Conservation (phyloP, 345 rosid species). For the Physaria fendleri region DNA sequence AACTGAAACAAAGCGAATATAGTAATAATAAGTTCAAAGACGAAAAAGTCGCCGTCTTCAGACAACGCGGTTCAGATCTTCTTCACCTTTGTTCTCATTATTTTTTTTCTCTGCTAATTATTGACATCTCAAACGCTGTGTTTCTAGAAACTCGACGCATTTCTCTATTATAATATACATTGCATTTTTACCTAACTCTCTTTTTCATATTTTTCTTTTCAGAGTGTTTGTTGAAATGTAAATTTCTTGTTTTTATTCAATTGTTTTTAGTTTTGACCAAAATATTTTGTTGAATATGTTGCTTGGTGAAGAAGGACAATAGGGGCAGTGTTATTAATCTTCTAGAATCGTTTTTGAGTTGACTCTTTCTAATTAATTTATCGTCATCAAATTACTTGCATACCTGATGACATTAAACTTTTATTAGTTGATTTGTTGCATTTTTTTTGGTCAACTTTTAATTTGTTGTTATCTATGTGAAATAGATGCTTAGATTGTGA, state of each 20-base stretch:
- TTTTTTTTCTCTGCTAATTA: conserved; percentile 4
- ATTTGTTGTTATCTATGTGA: not conserved
- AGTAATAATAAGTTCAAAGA: not conserved
- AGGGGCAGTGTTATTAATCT: not conserved
- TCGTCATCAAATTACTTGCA: not conserved
- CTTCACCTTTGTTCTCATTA: conserved; percentile 15
- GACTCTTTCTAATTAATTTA: not conserved
- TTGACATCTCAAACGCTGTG: not conserved
- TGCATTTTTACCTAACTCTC: conserved; percentile 19
- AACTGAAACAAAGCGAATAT: conserved; percentile 24
- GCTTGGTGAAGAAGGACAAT: conserved; percentile 22
- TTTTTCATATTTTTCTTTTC: conserved; percentile 2
- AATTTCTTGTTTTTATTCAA: not conserved
- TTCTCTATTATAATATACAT: conserved; percentile 3
- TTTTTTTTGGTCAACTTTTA: too few relatives aligned
- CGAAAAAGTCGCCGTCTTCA: conserved; percentile 29
- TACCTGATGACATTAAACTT: not conserved
- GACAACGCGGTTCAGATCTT: conserved; percentile 29
- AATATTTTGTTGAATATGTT: conserved; percentile 8
- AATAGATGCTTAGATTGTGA: not conserved
- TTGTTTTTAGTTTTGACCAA: conserved; percentile 15
- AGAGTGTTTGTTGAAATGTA: conserved; percentile 23
- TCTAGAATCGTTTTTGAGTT: conserved; percentile 19
- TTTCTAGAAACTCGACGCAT: conserved; percentile 26
- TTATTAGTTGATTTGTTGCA: not conserved